Evolutionary conservation across 176 grass and related monocot species (phyloP).

Genomic region (Cocos nucifera): DNA sequence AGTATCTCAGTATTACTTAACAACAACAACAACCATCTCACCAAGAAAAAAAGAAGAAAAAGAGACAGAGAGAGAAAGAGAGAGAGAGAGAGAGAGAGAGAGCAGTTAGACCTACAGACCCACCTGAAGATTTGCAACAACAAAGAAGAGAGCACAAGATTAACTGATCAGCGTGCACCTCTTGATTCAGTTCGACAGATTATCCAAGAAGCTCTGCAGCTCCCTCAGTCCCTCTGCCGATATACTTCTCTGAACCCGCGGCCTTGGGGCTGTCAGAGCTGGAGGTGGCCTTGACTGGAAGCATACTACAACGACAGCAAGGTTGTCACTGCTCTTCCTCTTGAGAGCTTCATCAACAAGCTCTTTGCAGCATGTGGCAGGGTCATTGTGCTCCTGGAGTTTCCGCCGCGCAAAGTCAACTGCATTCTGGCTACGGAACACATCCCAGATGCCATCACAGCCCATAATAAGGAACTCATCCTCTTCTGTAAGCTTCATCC

Average conservation of each 20-base stretch:
- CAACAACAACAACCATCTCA: conserved; percentile 29
- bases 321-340: conserved; percentile 74
- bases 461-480: conserved; percentile 90
- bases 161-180: background rate
- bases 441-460: conserved; percentile 95
- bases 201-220: conserved; percentile 82
- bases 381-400: conserved; percentile 84
- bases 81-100: background rate
- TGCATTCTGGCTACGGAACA: conserved; percentile 85
- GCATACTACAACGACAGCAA: conserved; percentile 70
- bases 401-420: conserved; percentile 83
- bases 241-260: conserved; percentile 85
- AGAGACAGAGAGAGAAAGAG: background rate
- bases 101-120: too few species aligned
- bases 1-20: conserved; percentile 27
- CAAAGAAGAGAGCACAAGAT: conserved; percentile 21
- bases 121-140: background rate
- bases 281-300: conserved; percentile 65
- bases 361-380: conserved; percentile 62
- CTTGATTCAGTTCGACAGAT: conserved; percentile 43
- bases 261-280: conserved; percentile 47
- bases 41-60: conserved; percentile 20
- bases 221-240: conserved; percentile 80
- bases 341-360: conserved; percentile 78
- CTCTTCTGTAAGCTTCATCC: conserved; percentile 55